Percentiles rank a stretch among this genome's conserved stretches.
phyloP scores from a whole-genome alignment of 208 protist genomes.

The Trypanosoma scelopori region DNA sequence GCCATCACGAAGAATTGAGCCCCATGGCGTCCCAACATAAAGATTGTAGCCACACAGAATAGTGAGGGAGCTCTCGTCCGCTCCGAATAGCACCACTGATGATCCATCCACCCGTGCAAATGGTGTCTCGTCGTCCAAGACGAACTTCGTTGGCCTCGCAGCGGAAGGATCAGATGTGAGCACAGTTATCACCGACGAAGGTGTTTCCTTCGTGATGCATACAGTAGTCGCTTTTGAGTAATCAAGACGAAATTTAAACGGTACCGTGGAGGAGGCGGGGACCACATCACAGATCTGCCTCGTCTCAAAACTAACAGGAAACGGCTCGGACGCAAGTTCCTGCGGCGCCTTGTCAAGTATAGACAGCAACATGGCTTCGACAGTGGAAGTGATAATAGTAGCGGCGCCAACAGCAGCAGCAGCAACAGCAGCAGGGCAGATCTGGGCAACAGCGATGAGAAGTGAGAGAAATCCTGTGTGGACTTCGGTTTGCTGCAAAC shows the following conservation, averaged over 20 bases:
- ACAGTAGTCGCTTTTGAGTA: constrained; percentile 59
- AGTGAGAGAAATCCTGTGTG: constrained; percentile 75
- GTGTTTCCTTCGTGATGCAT: constrained; percentile 49
- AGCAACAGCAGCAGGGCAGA: constrained; percentile 39
- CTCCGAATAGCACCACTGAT: constrained; percentile 61
- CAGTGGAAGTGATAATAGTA: constrained; percentile 27
- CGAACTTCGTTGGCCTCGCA: constrained; percentile 30
- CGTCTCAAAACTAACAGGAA: constrained; percentile 58
- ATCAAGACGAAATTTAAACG: constrained; percentile 67
- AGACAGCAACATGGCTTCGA: constrained; percentile 17
- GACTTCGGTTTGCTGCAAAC: constrained; percentile 45
- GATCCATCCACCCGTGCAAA: constrained; percentile 62
- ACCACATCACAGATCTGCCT: constrained; percentile 80
- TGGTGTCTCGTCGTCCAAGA: constrained; percentile 45
- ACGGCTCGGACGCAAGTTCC: not conserved
- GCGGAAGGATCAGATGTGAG: constrained; percentile 34
- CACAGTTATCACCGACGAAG: constrained; percentile 34
- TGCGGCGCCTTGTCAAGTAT: constrained; percentile 18
- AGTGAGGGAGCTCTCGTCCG: constrained; percentile 69
- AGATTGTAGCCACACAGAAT: constrained; percentile 71
- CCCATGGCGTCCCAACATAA: constrained; percentile 40
- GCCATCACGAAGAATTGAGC: constrained; percentile 46
- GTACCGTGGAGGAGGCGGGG: constrained; percentile 28
- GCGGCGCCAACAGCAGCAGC: no score
- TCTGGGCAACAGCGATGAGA: constrained; percentile 57